Percentiles rank a stretch among this genome's conserved stretches.
Evolutionary conservation across 306 rosid genomes (phyloP).

Genomic region (Benincasa hispida): DNA sequence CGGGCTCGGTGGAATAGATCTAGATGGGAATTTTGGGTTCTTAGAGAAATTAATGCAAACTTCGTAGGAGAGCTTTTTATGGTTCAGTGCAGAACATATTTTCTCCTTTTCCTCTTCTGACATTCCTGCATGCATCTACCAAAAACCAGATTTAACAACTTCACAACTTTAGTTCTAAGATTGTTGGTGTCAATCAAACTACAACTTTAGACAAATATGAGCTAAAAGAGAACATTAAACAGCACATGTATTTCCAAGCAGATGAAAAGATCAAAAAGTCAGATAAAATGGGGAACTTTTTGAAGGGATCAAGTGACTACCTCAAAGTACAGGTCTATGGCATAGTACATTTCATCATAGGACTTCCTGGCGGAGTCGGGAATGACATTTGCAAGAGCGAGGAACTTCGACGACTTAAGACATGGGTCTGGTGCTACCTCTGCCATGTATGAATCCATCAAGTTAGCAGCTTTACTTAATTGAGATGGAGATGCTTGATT

Average conservation of each 20-base stretch:
- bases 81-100: constrained; percentile 50
- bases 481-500: constrained; percentile 18
- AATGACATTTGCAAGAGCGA: constrained; percentile 47
- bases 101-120: constrained; percentile 64
- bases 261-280: not conserved
- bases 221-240: not conserved
- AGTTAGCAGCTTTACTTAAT: constrained; percentile 47
- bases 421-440: constrained; percentile 95
- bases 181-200: not conserved
- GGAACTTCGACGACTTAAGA: constrained; percentile 61
- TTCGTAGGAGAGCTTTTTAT: constrained; percentile 67
- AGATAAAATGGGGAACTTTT: not conserved
- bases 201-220: not conserved
- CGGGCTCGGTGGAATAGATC: constrained; percentile 36
- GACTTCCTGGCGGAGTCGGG: constrained; percentile 79
- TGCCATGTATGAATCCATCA: constrained; percentile 65
- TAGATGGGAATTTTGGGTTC: constrained; percentile 58
- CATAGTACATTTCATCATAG: constrained; percentile 66
- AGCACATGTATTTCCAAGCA: not conserved
- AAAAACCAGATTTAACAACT: constrained; percentile 13
- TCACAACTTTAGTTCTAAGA: not conserved
- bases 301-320: constrained; percentile 8
- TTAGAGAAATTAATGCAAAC: constrained; percentile 42
- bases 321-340: constrained; percentile 77
- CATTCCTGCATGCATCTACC: constrained; percentile 62